Evolutionary conservation across 2,329 filamentous ascomycete genomes (phyloP).

Genomic region (Penicillium sp.): DNA sequence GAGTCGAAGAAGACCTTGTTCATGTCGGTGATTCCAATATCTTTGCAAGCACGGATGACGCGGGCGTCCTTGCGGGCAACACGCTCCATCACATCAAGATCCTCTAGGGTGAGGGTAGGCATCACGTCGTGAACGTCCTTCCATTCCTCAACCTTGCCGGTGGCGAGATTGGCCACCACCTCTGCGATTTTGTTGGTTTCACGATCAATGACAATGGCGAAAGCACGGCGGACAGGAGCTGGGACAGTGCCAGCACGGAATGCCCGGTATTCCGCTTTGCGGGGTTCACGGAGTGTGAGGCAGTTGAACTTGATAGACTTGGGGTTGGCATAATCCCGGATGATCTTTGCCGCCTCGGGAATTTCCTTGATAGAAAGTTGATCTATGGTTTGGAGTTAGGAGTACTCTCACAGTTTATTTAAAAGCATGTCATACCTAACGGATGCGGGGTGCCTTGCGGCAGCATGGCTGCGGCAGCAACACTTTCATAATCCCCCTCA

Average conservation of each 20-base stretch:
- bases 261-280: conserved; percentile 39
- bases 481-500: conserved; percentile 29
- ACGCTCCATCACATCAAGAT: conserved; percentile 38
- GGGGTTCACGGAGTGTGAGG: conserved; percentile 56
- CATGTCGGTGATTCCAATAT: conserved; percentile 40
- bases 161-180: conserved; percentile 31
- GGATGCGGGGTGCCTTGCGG: conserved; percentile 25
- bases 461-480: conserved; percentile 26
- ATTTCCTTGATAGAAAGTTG: conserved; percentile 33
- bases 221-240: conserved; percentile 39
- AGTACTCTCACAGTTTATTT: neutral
- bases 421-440: conserved; percentile 15
- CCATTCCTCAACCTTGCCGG: conserved; percentile 28
- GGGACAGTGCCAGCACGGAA: conserved; percentile 35
- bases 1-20: conserved; percentile 36
- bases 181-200: conserved; percentile 29
- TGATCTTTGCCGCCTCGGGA: conserved; percentile 27
- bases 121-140: conserved; percentile 47
- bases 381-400: conserved; percentile 18
- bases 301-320: conserved; percentile 39
- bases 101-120: conserved; percentile 44
- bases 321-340: conserved; percentile 31
- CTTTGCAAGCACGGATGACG: conserved; percentile 36
- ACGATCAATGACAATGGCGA: conserved; percentile 51
- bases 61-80: conserved; percentile 33